Evolutionary conservation across 2,329 filamentous ascomycete species (phyloP), one percentile per base, ranked within the genome.

Genomic region (Microdochium nivale): DNA sequence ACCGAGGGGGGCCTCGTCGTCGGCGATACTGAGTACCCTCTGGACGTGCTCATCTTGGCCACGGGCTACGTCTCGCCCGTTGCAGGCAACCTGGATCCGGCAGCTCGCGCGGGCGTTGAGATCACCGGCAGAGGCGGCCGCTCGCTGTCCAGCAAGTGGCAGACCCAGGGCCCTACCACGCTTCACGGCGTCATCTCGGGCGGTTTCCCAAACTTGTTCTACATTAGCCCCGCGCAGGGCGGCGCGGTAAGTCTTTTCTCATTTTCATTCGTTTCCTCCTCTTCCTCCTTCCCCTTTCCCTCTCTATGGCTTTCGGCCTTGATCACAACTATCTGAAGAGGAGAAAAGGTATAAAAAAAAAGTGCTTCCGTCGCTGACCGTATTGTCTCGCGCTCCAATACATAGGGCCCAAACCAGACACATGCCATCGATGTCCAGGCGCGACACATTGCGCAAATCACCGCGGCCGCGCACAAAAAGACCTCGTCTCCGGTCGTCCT

Each of bases 151-250:
- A 56, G 62, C 40, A 60, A 61, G 33, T 58, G 62, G 65, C 30
- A 52, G 2, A 32, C 37, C 1, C 52, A 69, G 0, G 77, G 74
- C 0, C 59, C 74, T 0, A 58, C 66, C 0, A 82, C 79, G 0
- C 66, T 83, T 0, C 79, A 83, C 60, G 80, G 78, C 10, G 62
- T 75, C 5, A 61, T 69, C 4, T 71, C 66, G 0, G 64, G 66
- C 54, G 70, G 68, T 0, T 83, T 83, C 53, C 79, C 80, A 1
- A 83, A 83, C 56, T 57, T 81, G 47, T 76, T 80, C 69, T 72
- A 75, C 57, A 59, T 70, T 0, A 71, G 72, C 13, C 58, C 69
- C 0, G 51, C 61, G n/a, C 77, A 80, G 61, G 58, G 64, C 1
- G 70, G 63, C 33, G 61, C 66, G 7, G 40, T 19, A 11, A 30